Conservation (phyloP, 2,329 filamentous ascomycete genomes). For the Ophiostoma sp. region DNA sequence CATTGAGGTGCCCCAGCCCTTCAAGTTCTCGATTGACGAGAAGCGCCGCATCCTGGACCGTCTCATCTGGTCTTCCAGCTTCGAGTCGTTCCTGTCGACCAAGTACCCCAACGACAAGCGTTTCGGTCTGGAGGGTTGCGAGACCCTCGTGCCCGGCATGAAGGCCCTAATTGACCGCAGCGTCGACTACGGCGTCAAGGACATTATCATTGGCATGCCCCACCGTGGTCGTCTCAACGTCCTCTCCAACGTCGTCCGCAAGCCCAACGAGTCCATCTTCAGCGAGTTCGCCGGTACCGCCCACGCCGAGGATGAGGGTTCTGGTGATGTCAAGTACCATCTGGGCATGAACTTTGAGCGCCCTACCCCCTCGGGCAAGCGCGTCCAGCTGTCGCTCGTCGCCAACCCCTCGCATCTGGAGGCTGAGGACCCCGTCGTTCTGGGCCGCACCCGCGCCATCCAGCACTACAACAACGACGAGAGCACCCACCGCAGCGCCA, state of each 20-base stretch:
- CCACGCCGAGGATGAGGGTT: conserved; percentile 90
- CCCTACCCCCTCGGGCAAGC: conserved; percentile 95
- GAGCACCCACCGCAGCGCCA: conserved; percentile 80
- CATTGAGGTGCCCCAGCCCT: conserved; percentile 88
- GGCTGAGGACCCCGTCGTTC: conserved; percentile 94
- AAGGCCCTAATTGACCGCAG: conserved; percentile 98
- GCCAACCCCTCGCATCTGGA: conserved; percentile 98
- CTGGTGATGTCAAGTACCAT: conserved; percentile 99
- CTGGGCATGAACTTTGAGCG: conserved; percentile 99
- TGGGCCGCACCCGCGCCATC: conserved; percentile 96
- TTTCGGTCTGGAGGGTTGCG: conserved; percentile 96
- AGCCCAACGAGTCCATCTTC: conserved; percentile 99
- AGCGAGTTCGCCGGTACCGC: conserved; percentile 91
- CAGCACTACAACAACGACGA: conserved; percentile 99
- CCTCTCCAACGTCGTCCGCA: conserved; percentile 95
- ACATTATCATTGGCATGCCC: conserved; percentile 99
- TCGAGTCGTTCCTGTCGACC: conserved; percentile 90
- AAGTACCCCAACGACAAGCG: conserved; percentile 99
- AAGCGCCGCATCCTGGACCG: conserved; percentile 97
- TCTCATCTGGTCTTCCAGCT: conserved; percentile 97
- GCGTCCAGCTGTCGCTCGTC: conserved; percentile 96
- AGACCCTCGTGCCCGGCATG: conserved; percentile 97
- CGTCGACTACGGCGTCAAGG: conserved; percentile 97
- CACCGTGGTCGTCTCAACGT: conserved; percentile 98
- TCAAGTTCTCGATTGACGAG: conserved; percentile 97